phyloP scores from a whole-genome alignment of 768 basidiomycete species.

The Daedaleopsis nitida region DNA sequence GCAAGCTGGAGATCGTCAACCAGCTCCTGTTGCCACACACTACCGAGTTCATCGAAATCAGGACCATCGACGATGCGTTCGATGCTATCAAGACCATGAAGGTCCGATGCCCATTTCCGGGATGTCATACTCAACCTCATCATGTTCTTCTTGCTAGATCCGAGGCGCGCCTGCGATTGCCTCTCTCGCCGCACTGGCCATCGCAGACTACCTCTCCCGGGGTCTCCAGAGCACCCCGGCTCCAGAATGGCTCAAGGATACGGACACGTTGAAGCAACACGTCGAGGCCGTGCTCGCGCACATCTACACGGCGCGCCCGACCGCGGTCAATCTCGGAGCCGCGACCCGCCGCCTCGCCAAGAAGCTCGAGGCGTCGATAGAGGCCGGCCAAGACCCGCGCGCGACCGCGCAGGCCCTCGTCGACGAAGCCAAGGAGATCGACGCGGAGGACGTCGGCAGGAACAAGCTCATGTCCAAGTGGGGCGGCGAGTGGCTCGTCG shows the following conservation, averaged over 20 bases:
- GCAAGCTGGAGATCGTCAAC: slow-evolving; percentile 82
- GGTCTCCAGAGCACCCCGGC: slow-evolving; percentile 47
- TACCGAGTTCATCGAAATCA: slow-evolving; percentile 63
- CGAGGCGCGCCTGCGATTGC: slow-evolving; percentile 96
- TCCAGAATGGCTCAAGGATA: slow-evolving; percentile 59
- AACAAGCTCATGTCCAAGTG: slow-evolving; percentile 83
- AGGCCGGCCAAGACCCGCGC: slow-evolving; percentile 44
- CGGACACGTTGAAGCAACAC: slow-evolving; percentile 52
- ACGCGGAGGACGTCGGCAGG: slow-evolving; percentile 83
- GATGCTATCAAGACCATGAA: slow-evolving; percentile 98
- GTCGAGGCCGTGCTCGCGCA: slow-evolving; percentile 64
- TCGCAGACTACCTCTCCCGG: slow-evolving; percentile 64
- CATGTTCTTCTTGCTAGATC: slow-evolving; percentile 43
- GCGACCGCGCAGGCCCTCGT: slow-evolving; percentile 59
- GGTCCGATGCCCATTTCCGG: slow-evolving; percentile 39
- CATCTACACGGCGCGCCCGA: slow-evolving; percentile 88
- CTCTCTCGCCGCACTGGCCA: slow-evolving; percentile 82
- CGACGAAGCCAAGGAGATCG: slow-evolving; percentile 71
- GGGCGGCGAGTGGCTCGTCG: slow-evolving; percentile 85
- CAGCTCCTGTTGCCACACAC: slow-evolving; percentile 85
- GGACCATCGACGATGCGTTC: slow-evolving; percentile 80
- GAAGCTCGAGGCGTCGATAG: slow-evolving; percentile 41
- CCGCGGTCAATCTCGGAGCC: slow-evolving; percentile 92
- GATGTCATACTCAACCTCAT: not conserved
- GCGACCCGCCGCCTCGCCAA: slow-evolving; percentile 73